Percentiles rank a stretch among this genome's conserved stretches.
Conservation (phyloP, 1,284 basidiomycete genomes). For the Ustilago tritici region DNA sequence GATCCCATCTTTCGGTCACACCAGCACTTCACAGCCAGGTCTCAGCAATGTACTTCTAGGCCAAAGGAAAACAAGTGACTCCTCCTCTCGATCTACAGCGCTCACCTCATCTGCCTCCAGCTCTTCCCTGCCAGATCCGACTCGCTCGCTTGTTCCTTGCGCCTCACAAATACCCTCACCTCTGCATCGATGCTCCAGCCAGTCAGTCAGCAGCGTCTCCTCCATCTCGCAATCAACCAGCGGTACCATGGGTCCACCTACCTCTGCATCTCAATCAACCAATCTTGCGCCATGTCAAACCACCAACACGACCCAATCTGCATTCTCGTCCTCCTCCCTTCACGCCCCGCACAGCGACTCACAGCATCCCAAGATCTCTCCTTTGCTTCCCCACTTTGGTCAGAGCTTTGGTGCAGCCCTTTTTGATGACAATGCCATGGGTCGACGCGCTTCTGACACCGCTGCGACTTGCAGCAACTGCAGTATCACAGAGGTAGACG, state of each 20-base stretch:
- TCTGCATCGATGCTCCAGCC: constrained; percentile 24
- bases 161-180: constrained; percentile 18
- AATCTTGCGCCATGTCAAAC: constrained; percentile 11
- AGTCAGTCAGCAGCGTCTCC: constrained; percentile 26
- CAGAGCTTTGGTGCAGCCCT: constrained; percentile 34
- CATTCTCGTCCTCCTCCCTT: background rate
- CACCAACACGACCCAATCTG: constrained; percentile 1
- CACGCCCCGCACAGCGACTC: background rate
- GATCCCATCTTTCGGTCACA: constrained; percentile 46
- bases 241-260: constrained; percentile 45
- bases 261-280: constrained; percentile 33
- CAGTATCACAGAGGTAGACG: constrained; percentile 39
- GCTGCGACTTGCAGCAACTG: constrained; percentile 16
- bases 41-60: constrained; percentile 47
- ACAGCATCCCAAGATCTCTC: constrained; percentile 28
- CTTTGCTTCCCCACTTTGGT: constrained; percentile 48
- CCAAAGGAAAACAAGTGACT: constrained; percentile 48
- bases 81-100: constrained; percentile 15
- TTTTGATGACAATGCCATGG: constrained; percentile 24
- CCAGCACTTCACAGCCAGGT: constrained; percentile 29
- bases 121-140: constrained; percentile 47
- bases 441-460: constrained; percentile 8
- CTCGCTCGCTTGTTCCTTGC: constrained; percentile 28
- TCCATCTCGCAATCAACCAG: constrained; percentile 38
- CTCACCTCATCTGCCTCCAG: constrained; percentile 37